Evolutionary conservation across 768 basidiomycete genomes (phyloP).

Genomic region (Macrolepiota dolichaula): DNA sequence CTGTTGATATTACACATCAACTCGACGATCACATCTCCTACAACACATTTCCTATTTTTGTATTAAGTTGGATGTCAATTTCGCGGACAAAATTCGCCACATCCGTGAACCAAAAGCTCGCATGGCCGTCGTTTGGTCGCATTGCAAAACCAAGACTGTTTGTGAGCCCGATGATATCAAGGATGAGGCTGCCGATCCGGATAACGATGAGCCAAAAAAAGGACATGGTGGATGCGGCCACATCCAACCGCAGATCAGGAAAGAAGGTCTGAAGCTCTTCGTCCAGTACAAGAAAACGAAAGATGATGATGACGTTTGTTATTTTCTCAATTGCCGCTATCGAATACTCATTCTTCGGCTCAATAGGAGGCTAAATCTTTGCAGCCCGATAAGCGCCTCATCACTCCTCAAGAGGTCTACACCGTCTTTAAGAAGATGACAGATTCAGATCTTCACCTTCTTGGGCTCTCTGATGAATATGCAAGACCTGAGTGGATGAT

Average conservation of each 20-base stretch:
- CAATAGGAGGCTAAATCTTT: conserved; percentile 72
- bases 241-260: conserved; percentile 82
- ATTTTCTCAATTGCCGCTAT: conserved; percentile 3
- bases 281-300: conserved; percentile 93
- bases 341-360: conserved; percentile 14
- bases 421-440: conserved; percentile 96
- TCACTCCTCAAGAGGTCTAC: conserved; percentile 87
- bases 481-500: conserved; percentile 99
- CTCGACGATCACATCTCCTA: conserved; percentile 24
- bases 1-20: conserved; percentile 21
- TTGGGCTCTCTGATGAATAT: conserved; percentile 93
- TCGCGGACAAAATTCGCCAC: conserved; percentile 85
- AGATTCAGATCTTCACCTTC: conserved; percentile 78
- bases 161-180: conserved; percentile 90
- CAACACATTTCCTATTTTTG: conserved; percentile 14
- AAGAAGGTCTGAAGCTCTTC: conserved; percentile 94
- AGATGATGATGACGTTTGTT: conserved; percentile 88
- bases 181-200: conserved; percentile 75
- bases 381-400: conserved; percentile 78
- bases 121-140: conserved; percentile 81
- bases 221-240: conserved; percentile 99
- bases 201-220: conserved; percentile 72
- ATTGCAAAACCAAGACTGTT: conserved; percentile 83
- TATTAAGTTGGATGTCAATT: conserved; percentile 78
- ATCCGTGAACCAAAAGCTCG: conserved; percentile 83